Percentiles rank a stretch among this genome's conserved stretches.
Conservation (phyloP, 2,329 filamentous ascomycete species). For the Alternaria atra region DNA sequence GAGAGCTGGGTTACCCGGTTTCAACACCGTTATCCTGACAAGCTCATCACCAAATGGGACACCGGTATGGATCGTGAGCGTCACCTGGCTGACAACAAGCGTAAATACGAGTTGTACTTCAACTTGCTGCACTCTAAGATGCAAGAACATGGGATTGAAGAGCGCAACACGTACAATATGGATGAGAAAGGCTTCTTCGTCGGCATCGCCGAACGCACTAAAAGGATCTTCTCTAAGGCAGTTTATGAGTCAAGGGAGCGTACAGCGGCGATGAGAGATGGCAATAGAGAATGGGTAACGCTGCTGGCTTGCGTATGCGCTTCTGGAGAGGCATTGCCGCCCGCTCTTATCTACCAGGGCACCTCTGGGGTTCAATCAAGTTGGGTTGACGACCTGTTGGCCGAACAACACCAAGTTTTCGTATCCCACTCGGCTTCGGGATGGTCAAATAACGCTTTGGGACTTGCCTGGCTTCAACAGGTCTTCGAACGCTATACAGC, state of each 20-base stretch:
- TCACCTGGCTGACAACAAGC: constrained; percentile 7
- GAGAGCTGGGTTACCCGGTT: constrained; percentile 20
- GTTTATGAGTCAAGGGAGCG: background rate
- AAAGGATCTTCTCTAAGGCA: constrained; percentile 10
- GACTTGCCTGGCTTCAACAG: background rate
- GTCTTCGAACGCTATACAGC: background rate
- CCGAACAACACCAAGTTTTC: background rate
- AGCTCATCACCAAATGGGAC: constrained; percentile 13
- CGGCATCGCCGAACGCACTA: constrained; percentile 1
- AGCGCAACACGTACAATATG: constrained; percentile 22
- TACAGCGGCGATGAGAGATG: constrained; percentile 7
- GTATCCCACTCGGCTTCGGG: background rate
- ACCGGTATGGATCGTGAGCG: constrained; percentile 7
- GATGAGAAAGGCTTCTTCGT: constrained; percentile 16
- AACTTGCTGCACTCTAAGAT: constrained; percentile 18
- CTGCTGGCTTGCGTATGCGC: constrained; percentile 22
- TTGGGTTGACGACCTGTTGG: background rate
- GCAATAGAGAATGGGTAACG: constrained; percentile 13
- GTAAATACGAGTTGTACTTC: constrained; percentile 18
- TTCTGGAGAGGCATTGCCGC: constrained; percentile 15
- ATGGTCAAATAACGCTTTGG: background rate
- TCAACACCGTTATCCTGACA: background rate
- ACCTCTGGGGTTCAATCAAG: constrained; percentile 9
- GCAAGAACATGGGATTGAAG: constrained; percentile 7
- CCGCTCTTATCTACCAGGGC: constrained; percentile 16